Conservation (phyloP, 768 basidiomycete genomes). For the Stropharia rugosoannulata region DNA sequence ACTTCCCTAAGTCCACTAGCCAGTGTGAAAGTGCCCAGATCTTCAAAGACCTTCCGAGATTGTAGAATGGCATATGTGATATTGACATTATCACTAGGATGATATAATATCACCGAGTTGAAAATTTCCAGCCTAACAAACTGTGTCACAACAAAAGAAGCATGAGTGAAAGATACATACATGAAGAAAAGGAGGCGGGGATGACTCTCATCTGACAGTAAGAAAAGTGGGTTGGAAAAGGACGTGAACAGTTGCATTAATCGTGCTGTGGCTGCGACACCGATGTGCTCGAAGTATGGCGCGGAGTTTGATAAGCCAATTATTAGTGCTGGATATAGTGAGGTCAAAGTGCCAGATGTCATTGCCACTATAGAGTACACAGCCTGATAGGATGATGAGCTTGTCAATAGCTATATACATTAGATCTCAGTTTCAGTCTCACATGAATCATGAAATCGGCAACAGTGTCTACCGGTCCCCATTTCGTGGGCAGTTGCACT, state of each 20-base stretch:
- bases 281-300: conserved; percentile 81
- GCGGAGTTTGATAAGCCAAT: conserved; percentile 88
- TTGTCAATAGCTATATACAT: not conserved
- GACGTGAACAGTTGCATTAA: conserved; percentile 89
- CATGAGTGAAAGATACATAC: conserved; percentile 37
- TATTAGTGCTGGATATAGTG: conserved; percentile 89
- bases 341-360: conserved; percentile 77
- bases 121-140: conserved; percentile 80
- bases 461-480: conserved; percentile 67
- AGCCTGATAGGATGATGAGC: conserved; percentile 45
- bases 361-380: conserved; percentile 90
- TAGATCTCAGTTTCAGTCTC: conserved; percentile 22
- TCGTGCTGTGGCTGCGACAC: conserved; percentile 77
- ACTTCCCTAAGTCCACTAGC: conserved; percentile 85
- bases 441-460: conserved; percentile 91
- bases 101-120: conserved; percentile 78
- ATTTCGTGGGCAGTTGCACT: conserved; percentile 72
- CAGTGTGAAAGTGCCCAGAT: conserved; percentile 90
- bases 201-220: conserved; percentile 93
- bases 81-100: conserved; percentile 83
- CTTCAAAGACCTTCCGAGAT: conserved; percentile 83
- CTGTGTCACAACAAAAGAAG: not conserved
- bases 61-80: conserved; percentile 84
- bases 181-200: conserved; percentile 91
- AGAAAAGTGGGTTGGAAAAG: conserved; percentile 86